Evolutionary conservation across 306 rosid genomes (phyloP), one percentile per base, ranked within the genome.

Genomic region (Fragaria vesca): DNA sequence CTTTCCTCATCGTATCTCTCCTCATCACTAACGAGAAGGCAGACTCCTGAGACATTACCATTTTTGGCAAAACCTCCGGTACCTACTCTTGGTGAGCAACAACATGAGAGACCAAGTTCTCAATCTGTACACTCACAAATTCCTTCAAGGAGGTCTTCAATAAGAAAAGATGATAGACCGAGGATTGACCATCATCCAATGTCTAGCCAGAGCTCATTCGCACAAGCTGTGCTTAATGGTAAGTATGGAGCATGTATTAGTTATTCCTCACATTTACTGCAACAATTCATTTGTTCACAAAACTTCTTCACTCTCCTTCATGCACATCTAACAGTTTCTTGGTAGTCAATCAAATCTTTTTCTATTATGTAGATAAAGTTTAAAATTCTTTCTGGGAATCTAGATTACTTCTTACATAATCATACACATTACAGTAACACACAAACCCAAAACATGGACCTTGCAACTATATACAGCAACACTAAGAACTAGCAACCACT

Each of bases 161-260:
- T 86, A 10, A 81, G 80, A 75, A 89, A 82, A 77, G 97, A 89
- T 74, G 80, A 83, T 52, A 85, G 82, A 45, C 76, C 88, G 47
- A 89, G 85, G 72, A 85, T 84, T 79, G 98, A 88, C 47, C 76
- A 75, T 80, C 76, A 61, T 46, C 96, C 97, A 0, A 74, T 84
- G 54, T 83, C 96, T 74, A 82, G 78, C 60, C 91, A 93, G 0
- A 87, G 99, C 88, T 78, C 99, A 12, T 91, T 34, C 51, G 86
- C 93, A 43, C 98, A 96, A 80, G 87, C 99, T 38, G 89, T 93
- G 65, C 79, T 91, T 70, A 96, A 96, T 83, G 99, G 99, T 96
- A 79, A 76, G 81, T 60, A 6, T 26, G 48, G 24, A 2, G 26
- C 6, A 21, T 46, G 69, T 36, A 15, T 42, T 55, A 20, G 13